These are phyloP conservation scores for Podosphaera aphanis DNA, from an alignment of 2,329 filamentous ascomycete genomes.

Conservation along the genomic window DNA sequence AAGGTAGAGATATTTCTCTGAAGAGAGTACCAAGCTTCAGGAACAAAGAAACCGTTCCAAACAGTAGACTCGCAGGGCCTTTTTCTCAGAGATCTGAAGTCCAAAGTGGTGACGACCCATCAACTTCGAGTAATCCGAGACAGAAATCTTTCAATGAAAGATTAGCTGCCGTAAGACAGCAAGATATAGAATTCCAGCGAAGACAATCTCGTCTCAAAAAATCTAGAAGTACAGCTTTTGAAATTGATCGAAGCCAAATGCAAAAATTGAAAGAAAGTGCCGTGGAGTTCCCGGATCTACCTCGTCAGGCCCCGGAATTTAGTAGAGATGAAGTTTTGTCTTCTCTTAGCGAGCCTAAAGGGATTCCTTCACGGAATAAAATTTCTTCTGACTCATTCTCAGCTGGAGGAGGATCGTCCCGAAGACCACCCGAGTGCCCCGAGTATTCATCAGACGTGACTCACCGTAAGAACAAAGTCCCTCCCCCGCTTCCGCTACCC, in stretches of 20 bases:
- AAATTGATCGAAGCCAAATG: constrained; percentile 32
- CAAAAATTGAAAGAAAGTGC: constrained; percentile 34
- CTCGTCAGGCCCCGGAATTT: constrained; percentile 27
- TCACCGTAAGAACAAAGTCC: not conserved
- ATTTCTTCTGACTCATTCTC: constrained; percentile 10
- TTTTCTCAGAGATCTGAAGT: constrained; percentile 3
- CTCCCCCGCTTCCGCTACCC: not conserved
- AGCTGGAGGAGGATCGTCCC: constrained; percentile 5
- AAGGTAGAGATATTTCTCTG: constrained; percentile 60
- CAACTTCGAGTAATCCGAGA: constrained; percentile 21
- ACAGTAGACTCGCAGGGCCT: not conserved
- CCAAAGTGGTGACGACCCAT: constrained; percentile 19
- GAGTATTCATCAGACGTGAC: not conserved
- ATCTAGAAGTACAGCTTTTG: constrained; percentile 31
- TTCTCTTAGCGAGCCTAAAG: constrained; percentile 12
- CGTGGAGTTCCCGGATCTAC: constrained; percentile 27
- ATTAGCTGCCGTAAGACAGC: constrained; percentile 43
- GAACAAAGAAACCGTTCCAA: constrained; percentile 11
- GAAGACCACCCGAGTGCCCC: not conserved
- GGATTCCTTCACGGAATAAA: constrained; percentile 21
- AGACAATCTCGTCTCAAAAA: constrained; percentile 28
- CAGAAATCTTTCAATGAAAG: constrained; percentile 55
- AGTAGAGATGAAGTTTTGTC: constrained; percentile 37
- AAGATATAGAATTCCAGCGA: constrained; percentile 28
- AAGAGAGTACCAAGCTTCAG: constrained; percentile 40